A percentile compares a stretch with the other conserved stretches of the same genome.
phyloP scores from a whole-genome alignment of 164 flowering plant species.

The Magnolia sinica region DNA sequence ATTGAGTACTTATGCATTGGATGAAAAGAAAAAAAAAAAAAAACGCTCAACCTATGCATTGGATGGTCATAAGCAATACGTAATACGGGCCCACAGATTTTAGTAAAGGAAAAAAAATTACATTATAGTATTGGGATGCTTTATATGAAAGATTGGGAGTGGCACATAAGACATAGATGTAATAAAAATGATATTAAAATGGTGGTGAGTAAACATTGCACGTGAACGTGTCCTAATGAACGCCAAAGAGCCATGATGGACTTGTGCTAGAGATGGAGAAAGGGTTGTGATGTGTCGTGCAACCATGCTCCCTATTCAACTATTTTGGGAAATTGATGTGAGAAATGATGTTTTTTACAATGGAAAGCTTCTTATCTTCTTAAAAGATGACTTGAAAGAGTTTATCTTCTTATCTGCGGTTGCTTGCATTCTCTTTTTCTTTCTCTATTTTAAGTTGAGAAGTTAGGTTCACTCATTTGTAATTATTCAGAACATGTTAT shows the following conservation, averaged over 20 bases:
- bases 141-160: too few species aligned
- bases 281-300: background rate
- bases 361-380: background rate
- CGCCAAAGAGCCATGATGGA: background rate
- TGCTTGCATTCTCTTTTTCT: background rate
- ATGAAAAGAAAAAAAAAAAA: too few species aligned
- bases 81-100: too few species aligned
- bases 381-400: constrained; percentile 1
- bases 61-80: too few species aligned
- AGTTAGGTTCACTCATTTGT: background rate
- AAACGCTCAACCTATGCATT: too few species aligned
- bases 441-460: background rate
- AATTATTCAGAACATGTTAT: background rate
- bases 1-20: too few species aligned
- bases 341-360: background rate
- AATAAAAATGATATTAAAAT: too few species aligned
- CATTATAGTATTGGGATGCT: too few species aligned
- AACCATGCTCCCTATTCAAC: background rate
- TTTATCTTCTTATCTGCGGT: background rate
- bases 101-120: too few species aligned
- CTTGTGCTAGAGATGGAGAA: background rate
- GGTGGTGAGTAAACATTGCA: too few species aligned
- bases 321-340: background rate
- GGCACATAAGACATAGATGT: too few species aligned
- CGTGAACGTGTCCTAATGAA: too few species aligned